These are phyloP conservation scores for Solanum chilense DNA, from an alignment of 257 asterid species.

Conservation along the genomic window DNA sequence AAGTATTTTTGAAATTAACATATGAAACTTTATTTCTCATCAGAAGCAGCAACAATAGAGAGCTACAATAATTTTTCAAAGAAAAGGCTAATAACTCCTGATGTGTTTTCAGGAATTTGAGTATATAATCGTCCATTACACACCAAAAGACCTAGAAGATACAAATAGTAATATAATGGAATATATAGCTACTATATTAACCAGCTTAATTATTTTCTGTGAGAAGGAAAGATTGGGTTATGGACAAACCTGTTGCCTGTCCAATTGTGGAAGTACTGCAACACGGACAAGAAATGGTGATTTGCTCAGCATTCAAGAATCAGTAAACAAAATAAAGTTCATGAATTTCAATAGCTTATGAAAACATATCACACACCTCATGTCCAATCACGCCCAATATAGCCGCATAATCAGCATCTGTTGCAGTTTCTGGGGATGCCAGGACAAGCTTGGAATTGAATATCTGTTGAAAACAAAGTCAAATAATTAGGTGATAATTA, in stretches of 20 bases:
- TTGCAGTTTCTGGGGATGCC: slow-evolving; percentile 95
- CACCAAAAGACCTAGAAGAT: neutral
- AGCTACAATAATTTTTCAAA: neutral
- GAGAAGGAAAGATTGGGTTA: neutral
- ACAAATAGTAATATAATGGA: neutral
- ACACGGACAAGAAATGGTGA: slow-evolving; percentile 5
- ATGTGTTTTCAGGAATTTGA: neutral
- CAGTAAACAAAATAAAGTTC: neutral
- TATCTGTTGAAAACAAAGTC: slow-evolving; percentile 39
- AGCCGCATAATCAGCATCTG: slow-evolving; percentile 95
- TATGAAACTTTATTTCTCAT: neutral
- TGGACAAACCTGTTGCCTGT: slow-evolving; percentile 84
- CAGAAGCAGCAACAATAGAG: neutral
- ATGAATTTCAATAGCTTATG: neutral
- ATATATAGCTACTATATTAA: neutral
- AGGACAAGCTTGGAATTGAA: slow-evolving; percentile 90
- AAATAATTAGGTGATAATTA: neutral
- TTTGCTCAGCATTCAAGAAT: neutral
- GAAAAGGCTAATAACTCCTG: neutral
- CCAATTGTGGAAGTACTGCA: slow-evolving; percentile 99
- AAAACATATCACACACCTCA: slow-evolving; percentile 40
- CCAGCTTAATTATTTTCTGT: neutral
- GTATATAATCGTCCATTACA: neutral
- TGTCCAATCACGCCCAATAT: slow-evolving; percentile 95
- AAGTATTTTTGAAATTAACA: neutral